Conservation (phyloP, 768 basidiomycete genomes). For the Amanita polypyramis region DNA sequence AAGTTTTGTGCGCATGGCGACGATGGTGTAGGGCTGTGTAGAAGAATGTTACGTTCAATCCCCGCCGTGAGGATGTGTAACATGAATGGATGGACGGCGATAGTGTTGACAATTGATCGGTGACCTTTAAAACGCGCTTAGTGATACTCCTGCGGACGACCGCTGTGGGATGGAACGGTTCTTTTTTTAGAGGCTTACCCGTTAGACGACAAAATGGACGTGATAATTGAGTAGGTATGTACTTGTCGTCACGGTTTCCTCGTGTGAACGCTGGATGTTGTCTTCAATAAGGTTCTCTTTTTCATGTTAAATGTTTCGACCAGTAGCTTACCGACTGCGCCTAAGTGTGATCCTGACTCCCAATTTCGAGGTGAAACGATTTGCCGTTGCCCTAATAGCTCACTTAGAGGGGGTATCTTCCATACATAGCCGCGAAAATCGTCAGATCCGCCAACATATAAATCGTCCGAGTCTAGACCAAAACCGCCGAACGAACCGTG, state of each 20-base stretch:
- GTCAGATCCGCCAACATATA: conserved; percentile 73
- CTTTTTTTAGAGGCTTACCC: conserved; percentile 24
- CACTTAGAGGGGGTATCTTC: conserved; percentile 48
- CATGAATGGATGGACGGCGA: conserved; percentile 61
- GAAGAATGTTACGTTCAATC: conserved; percentile 55
- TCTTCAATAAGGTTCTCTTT: too few relatives aligned
- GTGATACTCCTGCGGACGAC: neutral
- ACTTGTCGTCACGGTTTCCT: conserved; percentile 27
- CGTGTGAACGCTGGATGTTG: conserved; percentile 34
- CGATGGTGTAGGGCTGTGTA: conserved; percentile 55
- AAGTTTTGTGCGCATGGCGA: conserved; percentile 45
- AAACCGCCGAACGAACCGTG: conserved; percentile 69
- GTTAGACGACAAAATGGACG: conserved; percentile 51
- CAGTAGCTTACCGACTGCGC: conserved; percentile 26
- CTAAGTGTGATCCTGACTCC: conserved; percentile 22
- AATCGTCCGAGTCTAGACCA: conserved; percentile 38
- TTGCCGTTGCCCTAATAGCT: conserved; percentile 33
- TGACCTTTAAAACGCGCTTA: conserved; percentile 35
- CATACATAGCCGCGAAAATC: conserved; percentile 76
- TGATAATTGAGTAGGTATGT: conserved; percentile 51
- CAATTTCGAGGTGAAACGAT: conserved; percentile 38
- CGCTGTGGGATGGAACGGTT: neutral
- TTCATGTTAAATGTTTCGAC: too few relatives aligned
- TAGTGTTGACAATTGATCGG: conserved; percentile 67
- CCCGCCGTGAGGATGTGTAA: conserved; percentile 62